Evolutionary conservation across 805 yeast species (phyloP), one percentile per base, ranked within the genome.

Genomic region (Starmerella etchellsii): DNA sequence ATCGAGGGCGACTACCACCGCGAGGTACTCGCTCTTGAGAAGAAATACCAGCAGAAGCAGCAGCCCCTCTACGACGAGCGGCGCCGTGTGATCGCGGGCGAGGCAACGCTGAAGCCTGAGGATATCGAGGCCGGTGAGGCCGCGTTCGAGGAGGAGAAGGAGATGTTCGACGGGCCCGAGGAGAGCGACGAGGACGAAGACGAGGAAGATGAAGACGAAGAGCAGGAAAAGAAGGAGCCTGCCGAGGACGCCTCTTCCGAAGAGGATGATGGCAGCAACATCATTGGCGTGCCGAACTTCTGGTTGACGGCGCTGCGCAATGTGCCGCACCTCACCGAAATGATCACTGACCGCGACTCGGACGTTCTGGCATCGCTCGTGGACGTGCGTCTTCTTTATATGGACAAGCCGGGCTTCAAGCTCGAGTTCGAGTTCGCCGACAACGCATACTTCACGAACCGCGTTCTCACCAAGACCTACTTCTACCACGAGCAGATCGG

Each of bases 241-340:
- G 67, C 64, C 28, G 69, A 62, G n/a, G 69, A 63, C 8, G 59
- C 54, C 14, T 59, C 52, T 13, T 58, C 48, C 14, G 56, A 50
- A 14, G 55, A 63, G 15, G 70, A 62, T n/a, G 71, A 62, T 25
- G 50, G 46, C 20, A 58, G 56, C 1, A 68, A 64, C 18, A 63
- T 67, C 37, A 68, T 68, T 47, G 98, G 98, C 49, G 74, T 91
- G 51, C 97, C 98, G 43, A 76, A 81, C 36, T 91, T 91, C 69
- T 91, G 98, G 98, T 70, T 88, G 54, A 91, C 97, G 16, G 94
- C 97, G 5, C 67, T 91, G 62, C 88, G 81, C 61, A 91, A 87
- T 64, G 68, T 91, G 53, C 74, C 76, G 23, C 76, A 81, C 23
- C 74, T 87, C 36, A 73, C 84, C 26, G 93, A 85, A 47, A 76